These are phyloP conservation scores for Neopestalotiopsis sp. DNA, from an alignment of 2,329 filamentous ascomycete genomes.

Conservation along the genomic window DNA sequence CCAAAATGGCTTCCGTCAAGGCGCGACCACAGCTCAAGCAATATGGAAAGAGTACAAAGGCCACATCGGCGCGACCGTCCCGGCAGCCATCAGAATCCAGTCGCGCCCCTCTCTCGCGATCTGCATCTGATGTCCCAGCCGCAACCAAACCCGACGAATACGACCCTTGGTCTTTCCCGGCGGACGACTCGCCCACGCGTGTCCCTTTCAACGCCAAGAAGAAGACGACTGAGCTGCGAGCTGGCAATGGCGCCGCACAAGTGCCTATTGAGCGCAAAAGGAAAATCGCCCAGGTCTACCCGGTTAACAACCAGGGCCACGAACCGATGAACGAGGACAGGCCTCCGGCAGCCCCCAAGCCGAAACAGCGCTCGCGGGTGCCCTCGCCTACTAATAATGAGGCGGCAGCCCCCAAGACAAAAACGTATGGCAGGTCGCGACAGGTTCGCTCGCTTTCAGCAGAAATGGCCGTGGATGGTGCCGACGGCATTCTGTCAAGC, in stretches of 20 bases:
- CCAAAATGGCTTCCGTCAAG: conserved; percentile 30
- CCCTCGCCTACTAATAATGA: conserved; percentile 22
- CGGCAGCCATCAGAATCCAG: neutral
- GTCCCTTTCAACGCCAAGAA: conserved; percentile 22
- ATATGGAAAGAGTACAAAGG: conserved; percentile 33
- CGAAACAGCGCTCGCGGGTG: conserved; percentile 30
- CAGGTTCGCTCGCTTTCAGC: conserved; percentile 24
- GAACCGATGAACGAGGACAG: conserved; percentile 24
- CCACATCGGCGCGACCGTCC: neutral
- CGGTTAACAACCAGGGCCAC: conserved; percentile 29
- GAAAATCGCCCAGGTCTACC: conserved; percentile 36
- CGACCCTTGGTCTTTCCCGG: conserved; percentile 1
- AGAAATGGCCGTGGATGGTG: conserved; percentile 30
- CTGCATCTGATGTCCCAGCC: conserved; percentile 1
- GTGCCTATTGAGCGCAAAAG: conserved; percentile 33
- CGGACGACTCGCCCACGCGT: conserved; percentile 10
- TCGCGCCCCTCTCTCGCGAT: conserved; percentile 10
- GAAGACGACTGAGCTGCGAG: conserved; percentile 28
- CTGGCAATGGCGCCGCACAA: neutral
- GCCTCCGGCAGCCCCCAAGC: conserved; percentile 23
- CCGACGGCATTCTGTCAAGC: conserved; percentile 33
- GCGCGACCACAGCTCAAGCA: conserved; percentile 29
- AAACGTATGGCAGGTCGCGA: conserved; percentile 21
- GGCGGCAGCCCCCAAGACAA: conserved; percentile 16
- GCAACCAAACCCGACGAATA: neutral